These are phyloP conservation scores for Penicillium freii DNA, from an alignment of 2,329 filamentous ascomycete genomes.

Conservation along the genomic window DNA sequence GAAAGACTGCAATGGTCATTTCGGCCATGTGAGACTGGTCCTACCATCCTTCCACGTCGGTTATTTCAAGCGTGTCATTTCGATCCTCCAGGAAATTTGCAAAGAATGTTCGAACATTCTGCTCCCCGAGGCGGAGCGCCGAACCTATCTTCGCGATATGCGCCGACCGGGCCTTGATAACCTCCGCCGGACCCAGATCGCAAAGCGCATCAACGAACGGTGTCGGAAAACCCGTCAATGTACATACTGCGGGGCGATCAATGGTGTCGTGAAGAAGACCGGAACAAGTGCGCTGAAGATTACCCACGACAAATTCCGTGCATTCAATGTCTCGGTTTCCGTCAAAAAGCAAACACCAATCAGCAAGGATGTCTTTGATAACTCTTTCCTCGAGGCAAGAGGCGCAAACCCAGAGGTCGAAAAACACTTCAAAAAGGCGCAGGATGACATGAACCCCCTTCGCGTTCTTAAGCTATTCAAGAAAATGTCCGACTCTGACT, in stretches of 20 bases:
- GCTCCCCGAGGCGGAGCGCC: conserved; percentile 75
- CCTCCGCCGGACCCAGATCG: conserved; percentile 74
- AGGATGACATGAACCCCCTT: conserved; percentile 90
- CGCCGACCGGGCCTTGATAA: conserved; percentile 82
- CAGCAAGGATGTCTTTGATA: conserved; percentile 80
- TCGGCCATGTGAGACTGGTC: conserved; percentile 86
- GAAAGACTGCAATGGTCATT: conserved; percentile 88
- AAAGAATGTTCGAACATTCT: conserved; percentile 87
- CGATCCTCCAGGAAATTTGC: conserved; percentile 91
- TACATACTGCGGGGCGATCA: conserved; percentile 74
- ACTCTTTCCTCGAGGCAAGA: conserved; percentile 77
- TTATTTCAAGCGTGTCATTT: conserved; percentile 89
- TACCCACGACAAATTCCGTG: conserved; percentile 85
- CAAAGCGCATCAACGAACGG: conserved; percentile 83
- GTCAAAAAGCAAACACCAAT: conserved; percentile 78
- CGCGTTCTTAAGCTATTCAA: conserved; percentile 89
- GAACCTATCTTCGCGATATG: conserved; percentile 74
- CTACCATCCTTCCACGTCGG: conserved; percentile 94
- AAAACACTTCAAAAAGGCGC: conserved; percentile 84
- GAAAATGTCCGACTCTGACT: conserved; percentile 78
- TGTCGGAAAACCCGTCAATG: conserved; percentile 85
- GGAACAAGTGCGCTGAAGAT: conserved; percentile 82
- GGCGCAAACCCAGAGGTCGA: conserved; percentile 78
- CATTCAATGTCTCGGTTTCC: conserved; percentile 84
- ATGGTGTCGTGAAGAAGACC: conserved; percentile 89